phyloP scores from a whole-genome alignment of 2,329 filamentous ascomycete species.

The Myriosclerotinia curreyana region DNA sequence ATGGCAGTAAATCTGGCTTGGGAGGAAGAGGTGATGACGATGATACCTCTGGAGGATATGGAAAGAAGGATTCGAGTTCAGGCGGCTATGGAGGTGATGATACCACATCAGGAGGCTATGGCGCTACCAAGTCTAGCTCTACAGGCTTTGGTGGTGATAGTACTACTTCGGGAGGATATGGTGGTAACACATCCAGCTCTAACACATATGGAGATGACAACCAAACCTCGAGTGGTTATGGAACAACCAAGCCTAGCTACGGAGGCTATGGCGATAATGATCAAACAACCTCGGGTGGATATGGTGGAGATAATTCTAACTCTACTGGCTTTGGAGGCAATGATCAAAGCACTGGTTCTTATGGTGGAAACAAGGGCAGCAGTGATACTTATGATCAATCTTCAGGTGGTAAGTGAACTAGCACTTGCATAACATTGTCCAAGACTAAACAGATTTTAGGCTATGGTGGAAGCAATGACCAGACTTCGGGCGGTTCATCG shows the following conservation, averaged over 20 bases:
- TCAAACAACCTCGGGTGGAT: neutral
- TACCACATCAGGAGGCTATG: neutral
- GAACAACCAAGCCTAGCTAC: neutral
- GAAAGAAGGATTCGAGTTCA: neutral
- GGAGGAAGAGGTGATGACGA: neutral
- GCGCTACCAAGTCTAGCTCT: neutral
- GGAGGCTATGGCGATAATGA: neutral
- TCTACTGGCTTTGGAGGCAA: neutral
- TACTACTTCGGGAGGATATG: neutral
- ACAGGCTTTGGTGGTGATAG: neutral
- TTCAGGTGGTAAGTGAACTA: neutral
- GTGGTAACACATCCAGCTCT: neutral
- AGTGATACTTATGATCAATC: constrained; percentile 9
- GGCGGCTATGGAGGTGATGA: neutral
- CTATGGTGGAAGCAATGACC: neutral
- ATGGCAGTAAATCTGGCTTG: neutral
- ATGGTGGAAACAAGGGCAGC: neutral
- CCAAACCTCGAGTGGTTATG: neutral
- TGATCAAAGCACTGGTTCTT: neutral
- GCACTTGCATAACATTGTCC: neutral
- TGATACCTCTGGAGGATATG: neutral
- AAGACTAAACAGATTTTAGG: neutral
- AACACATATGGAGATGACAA: neutral
- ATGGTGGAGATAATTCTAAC: constrained; percentile 8
- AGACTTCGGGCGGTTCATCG: neutral